A percentile compares a stretch with the other conserved stretches of the same genome.
Evolutionary conservation across 306 rosid genomes (phyloP).

Genomic region (Lathyrus aphaca): DNA sequence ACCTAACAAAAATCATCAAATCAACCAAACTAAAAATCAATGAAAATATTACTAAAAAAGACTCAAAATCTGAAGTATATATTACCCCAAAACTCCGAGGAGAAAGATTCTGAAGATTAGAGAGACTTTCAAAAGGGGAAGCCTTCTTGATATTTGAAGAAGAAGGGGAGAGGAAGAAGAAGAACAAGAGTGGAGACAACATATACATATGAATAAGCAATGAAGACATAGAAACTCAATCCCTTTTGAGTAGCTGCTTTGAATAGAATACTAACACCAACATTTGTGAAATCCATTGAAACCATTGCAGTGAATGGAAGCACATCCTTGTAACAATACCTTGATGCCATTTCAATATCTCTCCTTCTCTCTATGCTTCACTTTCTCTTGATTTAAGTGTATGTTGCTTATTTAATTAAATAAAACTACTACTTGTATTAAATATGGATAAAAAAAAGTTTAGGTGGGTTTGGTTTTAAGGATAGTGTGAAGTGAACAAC

Average conservation of each 20-base stretch:
- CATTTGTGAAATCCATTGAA: slow-evolving; percentile 48
- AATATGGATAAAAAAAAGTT: too few species aligned
- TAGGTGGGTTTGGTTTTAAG: too few species aligned
- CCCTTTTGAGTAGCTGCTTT: slow-evolving; percentile 62
- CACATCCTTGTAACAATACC: slow-evolving; percentile 43
- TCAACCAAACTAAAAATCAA: too few species aligned
- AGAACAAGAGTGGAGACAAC: slow-evolving; percentile 49
- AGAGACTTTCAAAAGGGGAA: slow-evolving; percentile 49
- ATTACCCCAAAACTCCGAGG: slow-evolving; percentile 60
- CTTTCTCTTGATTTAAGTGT: slow-evolving; percentile 7
- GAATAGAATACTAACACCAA: slow-evolving; percentile 54
- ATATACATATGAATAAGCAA: slow-evolving; percentile 54
- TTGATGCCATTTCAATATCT: slow-evolving; percentile 36
- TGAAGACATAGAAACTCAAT: slow-evolving; percentile 56
- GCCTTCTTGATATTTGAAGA: slow-evolving; percentile 53
- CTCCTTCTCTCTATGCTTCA: neutral
- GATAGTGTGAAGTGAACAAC: too few species aligned
- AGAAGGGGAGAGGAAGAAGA: slow-evolving; percentile 53
- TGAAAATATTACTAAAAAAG: too few species aligned
- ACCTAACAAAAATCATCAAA: neutral
- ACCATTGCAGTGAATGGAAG: slow-evolving; percentile 57
- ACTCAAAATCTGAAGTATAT: too few species aligned
- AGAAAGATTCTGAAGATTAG: slow-evolving; percentile 46
- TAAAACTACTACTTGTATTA: neutral
- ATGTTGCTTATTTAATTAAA: neutral